Evolutionary conservation across 2,329 filamentous ascomycete species (phyloP), one percentile per base, ranked within the genome.

Genomic region (Aspergillus neotritici): DNA sequence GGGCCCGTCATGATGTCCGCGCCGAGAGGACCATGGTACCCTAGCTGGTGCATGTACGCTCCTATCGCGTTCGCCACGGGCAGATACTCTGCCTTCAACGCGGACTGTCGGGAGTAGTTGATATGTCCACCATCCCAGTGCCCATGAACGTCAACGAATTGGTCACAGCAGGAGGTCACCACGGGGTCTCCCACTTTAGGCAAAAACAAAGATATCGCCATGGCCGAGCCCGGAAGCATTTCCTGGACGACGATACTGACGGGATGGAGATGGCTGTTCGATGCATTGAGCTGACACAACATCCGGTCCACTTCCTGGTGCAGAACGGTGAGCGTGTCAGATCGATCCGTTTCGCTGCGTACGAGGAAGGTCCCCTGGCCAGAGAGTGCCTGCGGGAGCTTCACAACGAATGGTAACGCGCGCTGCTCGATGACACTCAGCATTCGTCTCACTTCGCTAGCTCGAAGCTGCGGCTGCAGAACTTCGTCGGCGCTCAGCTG

Each of bases 11-110:
- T 39, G 28, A 47, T 29, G 31, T 47, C 44, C 1, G 31, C 40
- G 6, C 44, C 44, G 3, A 14, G 32, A 4, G 44, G 40, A 8
- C 44, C 44, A 16, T 47, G 32, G 14, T 40, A 47, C 5, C 44
- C 44, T 9, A 40, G 31, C 7, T 5, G 13, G 34, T 43, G 44
- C 12, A 47, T 4, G 1, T 9, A n/a, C 11, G 13, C 21, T 8
- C 36, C 40, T 4, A 47, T 11, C 5, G 11, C 10, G 1, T 32
- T 14, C 3, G 40, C 30, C 3, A 30, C 29, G n/a, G 9, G 7
- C 5, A 5, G 8, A 16, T 39, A 47, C 4, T 15, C 13, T 15
- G 12, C 2, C 6, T 36, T 5, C 2, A 37, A 34, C 5, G 5
- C 6, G 1, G n/a, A 31, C 12, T 47, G 40, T 13, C 30, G 11